Evolutionary conservation across 768 basidiomycete species (phyloP), one percentile per base, ranked within the genome.

Genomic region (Tremella mesenterica): DNA sequence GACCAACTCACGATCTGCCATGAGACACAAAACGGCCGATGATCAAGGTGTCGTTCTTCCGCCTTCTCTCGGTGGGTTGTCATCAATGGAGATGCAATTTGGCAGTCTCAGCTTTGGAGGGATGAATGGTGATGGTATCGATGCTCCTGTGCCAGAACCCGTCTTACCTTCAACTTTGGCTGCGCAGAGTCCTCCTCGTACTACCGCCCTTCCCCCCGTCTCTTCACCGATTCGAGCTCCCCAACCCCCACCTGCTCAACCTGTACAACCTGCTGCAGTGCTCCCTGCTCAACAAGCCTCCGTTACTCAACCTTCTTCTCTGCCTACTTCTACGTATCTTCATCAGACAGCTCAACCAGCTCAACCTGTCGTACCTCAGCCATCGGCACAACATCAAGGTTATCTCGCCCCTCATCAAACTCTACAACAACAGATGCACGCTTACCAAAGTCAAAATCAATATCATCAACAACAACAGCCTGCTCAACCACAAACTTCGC

Each of bases 31-130:
- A 57, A 56, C 60, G 30, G 57, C 64, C 39, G 71, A 71, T 25
- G 74, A 69, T 14, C 62, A 72, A 54, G 74, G 71, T 52, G 74
- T 75, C 43, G 70, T 75, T 36, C 60, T 75, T 44, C 70, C 71
- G 44, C 56, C 65, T 9, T 52, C 54, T 27, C 50, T 49, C 20
- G 18, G 30, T 20, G 61, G 58, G 44, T 30, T 65, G 10, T 67
- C 61, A 21, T 50, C 59, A 23, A 62, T 75, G 55, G 74, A 72
- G 44, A 69, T 75, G 69, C 70, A 73, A 52, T 75, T 75, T 52
- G 74, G 74, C 28, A 72, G 67, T 59, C 59, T 75, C 36, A 73
- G 66, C 61, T 71, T 75, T 45, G 72, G 71, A 50, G 69, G 65
- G 28, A 41, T 65, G 49, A 64, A 61, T 31, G 60, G 63, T 14